Evolutionary conservation across 2,329 filamentous ascomycete species (phyloP).

Genomic region (Colletotrichum australisinense): DNA sequence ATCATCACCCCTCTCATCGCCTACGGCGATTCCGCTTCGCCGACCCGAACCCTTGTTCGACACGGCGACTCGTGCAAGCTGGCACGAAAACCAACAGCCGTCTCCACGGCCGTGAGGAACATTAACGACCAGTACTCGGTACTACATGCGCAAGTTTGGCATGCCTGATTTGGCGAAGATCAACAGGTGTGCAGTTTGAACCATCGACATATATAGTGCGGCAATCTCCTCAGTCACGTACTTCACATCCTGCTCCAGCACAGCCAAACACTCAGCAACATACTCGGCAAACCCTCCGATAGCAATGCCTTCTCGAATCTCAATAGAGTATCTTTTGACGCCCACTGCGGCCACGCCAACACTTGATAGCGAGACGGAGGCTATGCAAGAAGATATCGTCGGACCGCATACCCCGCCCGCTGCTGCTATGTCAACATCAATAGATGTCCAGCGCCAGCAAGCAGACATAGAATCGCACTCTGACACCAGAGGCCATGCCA

Average conservation of each 20-base stretch:
- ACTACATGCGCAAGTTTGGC: not conserved
- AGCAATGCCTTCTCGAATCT: slow-evolving; percentile 4
- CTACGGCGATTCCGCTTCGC: not conserved
- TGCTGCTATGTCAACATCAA: not conserved
- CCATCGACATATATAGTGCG: not conserved
- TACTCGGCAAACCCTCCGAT: not conserved
- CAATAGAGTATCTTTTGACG: not conserved
- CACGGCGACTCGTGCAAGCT: not conserved
- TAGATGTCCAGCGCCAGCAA: not conserved
- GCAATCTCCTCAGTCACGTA: not conserved
- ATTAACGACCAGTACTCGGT: not conserved
- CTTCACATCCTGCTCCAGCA: slow-evolving; percentile 6
- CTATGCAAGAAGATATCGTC: not conserved
- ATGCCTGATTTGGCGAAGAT: not conserved
- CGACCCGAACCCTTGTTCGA: not conserved
- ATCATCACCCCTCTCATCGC: not conserved
- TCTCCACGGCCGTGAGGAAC: not conserved
- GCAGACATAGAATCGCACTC: not conserved
- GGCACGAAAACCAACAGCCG: not conserved
- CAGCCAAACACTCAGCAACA: not conserved
- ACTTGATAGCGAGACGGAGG: not conserved
- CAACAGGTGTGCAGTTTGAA: not conserved
- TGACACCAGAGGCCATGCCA: not conserved
- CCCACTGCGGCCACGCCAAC: not conserved
- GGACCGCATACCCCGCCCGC: not conserved